These are phyloP conservation scores for Calonectria pseudoreteaudii DNA, from an alignment of 2,329 filamentous ascomycete species.

Conservation along the genomic window DNA sequence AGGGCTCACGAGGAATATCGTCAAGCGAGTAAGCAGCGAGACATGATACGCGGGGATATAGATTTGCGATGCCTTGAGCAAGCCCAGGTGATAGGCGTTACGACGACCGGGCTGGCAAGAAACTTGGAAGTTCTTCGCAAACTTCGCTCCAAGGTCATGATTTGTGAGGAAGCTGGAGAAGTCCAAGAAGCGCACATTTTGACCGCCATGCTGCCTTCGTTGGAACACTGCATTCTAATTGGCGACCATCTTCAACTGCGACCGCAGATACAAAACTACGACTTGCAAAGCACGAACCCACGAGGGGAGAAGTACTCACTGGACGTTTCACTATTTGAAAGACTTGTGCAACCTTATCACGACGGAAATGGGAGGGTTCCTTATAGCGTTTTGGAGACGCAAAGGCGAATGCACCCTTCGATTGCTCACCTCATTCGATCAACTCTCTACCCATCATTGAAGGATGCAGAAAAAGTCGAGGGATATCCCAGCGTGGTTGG, in stretches of 20 bases:
- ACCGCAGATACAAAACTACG: slow-evolving; percentile 65
- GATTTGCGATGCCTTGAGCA: not conserved
- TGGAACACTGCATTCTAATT: slow-evolving; percentile 73
- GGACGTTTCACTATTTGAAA: slow-evolving; percentile 54
- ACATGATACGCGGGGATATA: not conserved
- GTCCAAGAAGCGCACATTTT: slow-evolving; percentile 74
- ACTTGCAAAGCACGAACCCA: slow-evolving; percentile 34
- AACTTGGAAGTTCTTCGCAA: slow-evolving; percentile 62
- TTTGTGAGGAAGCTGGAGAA: slow-evolving; percentile 78
- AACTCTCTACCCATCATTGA: slow-evolving; percentile 67
- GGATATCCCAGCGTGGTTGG: slow-evolving; percentile 63
- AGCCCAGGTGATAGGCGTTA: slow-evolving; percentile 67
- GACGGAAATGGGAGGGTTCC: not conserved
- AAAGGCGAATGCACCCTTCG: slow-evolving; percentile 71
- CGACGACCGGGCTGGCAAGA: slow-evolving; percentile 68
- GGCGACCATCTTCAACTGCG: slow-evolving; percentile 73
- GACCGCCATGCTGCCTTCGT: slow-evolving; percentile 67
- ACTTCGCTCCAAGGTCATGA: slow-evolving; percentile 65
- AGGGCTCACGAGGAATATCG: not conserved
- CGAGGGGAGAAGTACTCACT: slow-evolving; percentile 48
- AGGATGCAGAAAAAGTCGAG: slow-evolving; percentile 58
- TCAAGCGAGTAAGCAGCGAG: not conserved
- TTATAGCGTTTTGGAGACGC: not conserved
- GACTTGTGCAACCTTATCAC: slow-evolving; percentile 58
- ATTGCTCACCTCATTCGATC: slow-evolving; percentile 70